Evolutionary conservation across 371 early-diverging fungal species (phyloP), one percentile per base, ranked within the genome.

Genomic region (Syncephalastrum sp.): DNA sequence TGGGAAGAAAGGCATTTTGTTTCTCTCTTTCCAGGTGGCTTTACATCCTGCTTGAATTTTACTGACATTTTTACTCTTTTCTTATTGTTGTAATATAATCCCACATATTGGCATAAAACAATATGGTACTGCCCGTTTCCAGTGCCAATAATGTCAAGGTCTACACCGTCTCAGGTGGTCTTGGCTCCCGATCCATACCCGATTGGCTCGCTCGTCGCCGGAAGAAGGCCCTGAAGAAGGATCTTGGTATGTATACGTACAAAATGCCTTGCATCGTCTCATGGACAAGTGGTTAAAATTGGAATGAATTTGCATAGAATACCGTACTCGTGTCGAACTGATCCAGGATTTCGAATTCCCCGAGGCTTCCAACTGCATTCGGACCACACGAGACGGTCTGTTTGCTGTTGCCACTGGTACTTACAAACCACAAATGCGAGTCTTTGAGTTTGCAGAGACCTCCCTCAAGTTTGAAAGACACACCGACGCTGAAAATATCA

Each of bases 261-360:
- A 47, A 24, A 33, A 12, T 21, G 27, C 42, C 15, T 23, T 47
- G 24, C 13, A 21, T 50, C 4, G 6, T 21, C 38, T 29, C 29
- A 29, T 29, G 29, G 29, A 6, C 49, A 38, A n/a, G 3, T 24
- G 15, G 42, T 49, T 42, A 16, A 41, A 0, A 0, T 3, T 29
- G 19, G 27, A 25, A 50, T 44, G 29, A 43, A 21, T 46, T 44
- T 0, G 7, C 7, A 38, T 73, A 90, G 96, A 95, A 56, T 96
- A 86, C 81, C 82, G 91, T 48, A 87, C 90, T 24, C 82, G 97
- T 43, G 85, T 97, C 56, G 96, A 96, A 69, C 82, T 97, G 16
- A 89, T 98, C 64, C 98, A 98, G 70, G 96, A 97, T 68, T 98
- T 99, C 71, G 94, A 94, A 67, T 98, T 98, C 68, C 96, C 99